Evolutionary conservation across 2,329 filamentous ascomycete species (phyloP).

Genomic region (Trichophyton simii): DNA sequence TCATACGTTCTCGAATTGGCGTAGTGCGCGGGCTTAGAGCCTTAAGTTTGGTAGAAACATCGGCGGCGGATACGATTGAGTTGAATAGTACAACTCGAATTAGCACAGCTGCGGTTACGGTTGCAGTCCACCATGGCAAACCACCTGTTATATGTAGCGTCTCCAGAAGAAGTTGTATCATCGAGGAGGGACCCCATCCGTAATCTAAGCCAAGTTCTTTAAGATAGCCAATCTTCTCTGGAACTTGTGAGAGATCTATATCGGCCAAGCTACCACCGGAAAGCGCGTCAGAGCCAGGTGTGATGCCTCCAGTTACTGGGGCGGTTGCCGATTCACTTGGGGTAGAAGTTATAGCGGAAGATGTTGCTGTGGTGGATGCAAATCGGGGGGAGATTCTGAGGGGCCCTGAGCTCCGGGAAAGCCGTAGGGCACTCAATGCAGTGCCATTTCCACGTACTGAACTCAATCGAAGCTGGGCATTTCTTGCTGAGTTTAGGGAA

Average conservation of each 20-base stretch:
- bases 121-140: slow-evolving; percentile 70
- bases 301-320: slow-evolving; percentile 5
- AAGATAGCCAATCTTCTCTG: slow-evolving; percentile 71
- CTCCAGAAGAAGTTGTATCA: slow-evolving; percentile 67
- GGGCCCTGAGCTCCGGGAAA: not conserved
- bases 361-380: slow-evolving; percentile 18
- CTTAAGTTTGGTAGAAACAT: slow-evolving; percentile 50
- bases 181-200: slow-evolving; percentile 63
- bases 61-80: slow-evolving; percentile 49
- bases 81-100: slow-evolving; percentile 56
- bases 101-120: slow-evolving; percentile 51
- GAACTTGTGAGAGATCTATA: slow-evolving; percentile 42
- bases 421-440: not conserved
- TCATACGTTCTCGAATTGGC: slow-evolving; percentile 46
- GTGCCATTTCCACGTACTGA: not conserved
- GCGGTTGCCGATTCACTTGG: slow-evolving; percentile 10
- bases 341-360: slow-evolving; percentile 17
- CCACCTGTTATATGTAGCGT: slow-evolving; percentile 65
- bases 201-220: slow-evolving; percentile 74
- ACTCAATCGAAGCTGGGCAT: slow-evolving; percentile 4
- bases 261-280: slow-evolving; percentile 17
- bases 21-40: slow-evolving; percentile 46
- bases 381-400: slow-evolving; percentile 22
- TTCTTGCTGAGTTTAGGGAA: slow-evolving; percentile 9
- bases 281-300: slow-evolving; percentile 7